Base-by-base conservation (phyloP, 2,329 filamentous ascomycete genomes). In the Lecanicillium sp. region DNA sequence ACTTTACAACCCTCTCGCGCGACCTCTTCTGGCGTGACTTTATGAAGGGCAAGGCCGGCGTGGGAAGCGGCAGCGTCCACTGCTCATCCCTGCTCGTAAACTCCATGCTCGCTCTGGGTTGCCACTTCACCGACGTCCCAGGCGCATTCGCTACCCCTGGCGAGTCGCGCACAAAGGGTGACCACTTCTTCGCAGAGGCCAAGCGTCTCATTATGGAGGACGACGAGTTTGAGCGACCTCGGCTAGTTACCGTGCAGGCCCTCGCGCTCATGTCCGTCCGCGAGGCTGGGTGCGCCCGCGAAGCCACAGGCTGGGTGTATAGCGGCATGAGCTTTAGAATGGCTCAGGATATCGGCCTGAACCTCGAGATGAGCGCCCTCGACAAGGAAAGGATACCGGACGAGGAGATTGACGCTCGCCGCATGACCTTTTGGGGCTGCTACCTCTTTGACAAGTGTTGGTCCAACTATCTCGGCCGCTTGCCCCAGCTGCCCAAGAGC, bases 381-480 rank as follows among this genome's bases (percentile, higher is more conserved):
- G 75, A 73, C 42, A 71, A 66, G 42, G 69, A 74, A 36, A 61
- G 68, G 19, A 71, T 90, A 47, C 79, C 80, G 44, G 87, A 95
- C 42, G 75, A 84, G 33, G 90, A 96, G 58, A 76, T 94, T 29
- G 92, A 98, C 61, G 89, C 88, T 3, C 74, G 92, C 29, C 75
- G 86, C 38, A 82, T 97, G 30, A 97, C 92, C 0, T 97, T 96
- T 55, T 97, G 92, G 92, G 92, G 92, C 6, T 96, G 89, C 58
- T 97, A 92, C 60, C 65, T 95, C n/a, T 94, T 97, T 58, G 92
- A 98, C 66, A 97, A 96, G 71, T 94, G 87, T 59, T 97, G 90
- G 89, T 95, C 89, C 36, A 97, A 96, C 58, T 97, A 97, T 51
- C 75, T 97, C 18, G 90, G 92, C 34, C 82, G 92, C 31, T 71